Percentiles rank a stretch among this genome's conserved stretches.
Evolutionary conservation across 129 eudicot genomes (phyloP).

Genomic region (Calendula officinalis): DNA sequence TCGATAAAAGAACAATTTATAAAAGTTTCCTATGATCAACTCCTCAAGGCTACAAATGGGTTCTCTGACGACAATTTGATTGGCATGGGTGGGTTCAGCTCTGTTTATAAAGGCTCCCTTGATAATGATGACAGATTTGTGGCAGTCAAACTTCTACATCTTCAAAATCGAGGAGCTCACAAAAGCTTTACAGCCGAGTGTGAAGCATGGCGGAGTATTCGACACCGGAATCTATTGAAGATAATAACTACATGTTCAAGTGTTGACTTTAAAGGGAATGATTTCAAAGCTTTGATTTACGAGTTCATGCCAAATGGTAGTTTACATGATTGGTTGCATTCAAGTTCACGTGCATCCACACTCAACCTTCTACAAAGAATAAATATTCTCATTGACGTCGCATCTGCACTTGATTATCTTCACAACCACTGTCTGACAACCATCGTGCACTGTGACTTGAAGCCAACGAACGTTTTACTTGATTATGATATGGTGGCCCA

Average conservation of each 20-base stretch:
- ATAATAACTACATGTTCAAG: conserved; percentile 37
- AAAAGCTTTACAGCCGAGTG: conserved; percentile 32
- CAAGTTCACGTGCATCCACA: not conserved
- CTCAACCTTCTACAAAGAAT: conserved; percentile 4
- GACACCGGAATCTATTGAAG: conserved; percentile 37
- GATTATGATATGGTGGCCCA: not conserved
- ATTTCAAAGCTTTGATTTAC: not conserved
- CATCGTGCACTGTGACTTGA: conserved; percentile 10
- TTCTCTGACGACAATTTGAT: conserved; percentile 36
- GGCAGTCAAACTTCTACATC: conserved; percentile 39
- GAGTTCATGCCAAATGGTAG: conserved; percentile 17
- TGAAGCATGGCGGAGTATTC: conserved; percentile 31
- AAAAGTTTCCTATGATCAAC: conserved; percentile 21
- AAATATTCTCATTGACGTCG: not conserved
- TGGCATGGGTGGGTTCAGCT: conserved; percentile 28
- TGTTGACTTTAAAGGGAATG: too few species aligned
- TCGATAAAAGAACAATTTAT: not conserved
- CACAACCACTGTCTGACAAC: not conserved
- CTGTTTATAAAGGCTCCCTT: conserved; percentile 38
- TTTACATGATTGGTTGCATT: not conserved
- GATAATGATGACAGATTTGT: conserved; percentile 18
- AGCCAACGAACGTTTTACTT: conserved; percentile 13
- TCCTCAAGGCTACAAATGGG: conserved; percentile 38
- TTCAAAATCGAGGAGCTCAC: conserved; percentile 14
- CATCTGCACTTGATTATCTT: too few species aligned